Percentiles rank a stretch among this genome's conserved stretches.
These are phyloP conservation scores for Planoprotostelium fungivorum DNA, from an alignment of 78 protist species.

Conservation along the genomic window DNA sequence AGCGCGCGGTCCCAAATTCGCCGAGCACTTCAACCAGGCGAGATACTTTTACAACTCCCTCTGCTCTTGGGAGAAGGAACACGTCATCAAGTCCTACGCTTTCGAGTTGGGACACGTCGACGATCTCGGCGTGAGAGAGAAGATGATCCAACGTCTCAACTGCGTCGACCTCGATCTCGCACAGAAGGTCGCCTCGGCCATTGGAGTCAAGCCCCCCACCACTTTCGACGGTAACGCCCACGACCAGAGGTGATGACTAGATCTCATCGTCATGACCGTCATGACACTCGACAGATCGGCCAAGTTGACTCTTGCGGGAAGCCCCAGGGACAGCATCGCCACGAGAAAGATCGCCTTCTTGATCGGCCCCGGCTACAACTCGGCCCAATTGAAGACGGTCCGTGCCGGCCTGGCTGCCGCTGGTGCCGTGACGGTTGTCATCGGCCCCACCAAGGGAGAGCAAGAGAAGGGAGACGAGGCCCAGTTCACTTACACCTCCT, in stretches of 20 bases:
- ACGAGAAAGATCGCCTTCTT: background rate
- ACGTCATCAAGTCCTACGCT: constrained; percentile 11
- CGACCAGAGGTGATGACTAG: background rate
- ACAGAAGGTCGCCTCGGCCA: background rate
- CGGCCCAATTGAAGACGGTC: background rate
- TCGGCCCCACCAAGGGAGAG: background rate
- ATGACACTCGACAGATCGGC: background rate
- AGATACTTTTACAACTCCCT: constrained; percentile 20
- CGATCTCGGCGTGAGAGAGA: background rate
- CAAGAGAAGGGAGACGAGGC: background rate
- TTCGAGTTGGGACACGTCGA: constrained; percentile 10
- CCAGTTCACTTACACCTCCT: background rate
- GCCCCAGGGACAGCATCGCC: background rate
- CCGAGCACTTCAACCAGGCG: constrained; percentile 24
- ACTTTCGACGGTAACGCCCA: background rate
- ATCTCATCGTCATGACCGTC: background rate
- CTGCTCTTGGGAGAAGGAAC: constrained; percentile 12
- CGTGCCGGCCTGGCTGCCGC: background rate
- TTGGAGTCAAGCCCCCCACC: background rate
- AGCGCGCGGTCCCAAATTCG: constrained; percentile 3
- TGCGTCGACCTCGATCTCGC: background rate
- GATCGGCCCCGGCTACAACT: background rate
- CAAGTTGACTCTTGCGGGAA: background rate
- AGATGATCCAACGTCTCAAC: background rate
- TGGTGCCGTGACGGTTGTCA: background rate